Percentiles rank a stretch among this genome's conserved stretches.
Conservation (phyloP, 2,329 filamentous ascomycete species). For the Penicillium sp. region DNA sequence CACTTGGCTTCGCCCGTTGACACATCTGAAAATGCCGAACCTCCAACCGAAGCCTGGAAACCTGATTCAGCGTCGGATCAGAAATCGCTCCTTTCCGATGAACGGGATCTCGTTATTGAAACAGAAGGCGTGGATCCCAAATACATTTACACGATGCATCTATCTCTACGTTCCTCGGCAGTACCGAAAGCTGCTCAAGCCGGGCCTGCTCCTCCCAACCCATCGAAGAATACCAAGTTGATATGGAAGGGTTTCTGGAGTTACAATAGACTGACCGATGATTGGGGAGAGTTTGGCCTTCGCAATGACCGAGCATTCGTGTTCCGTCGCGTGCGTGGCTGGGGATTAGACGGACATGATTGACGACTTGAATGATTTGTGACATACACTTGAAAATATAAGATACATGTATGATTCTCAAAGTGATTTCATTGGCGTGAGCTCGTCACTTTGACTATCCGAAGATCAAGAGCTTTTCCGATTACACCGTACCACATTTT, state of each 20-base stretch:
- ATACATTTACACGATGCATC: conserved; percentile 81
- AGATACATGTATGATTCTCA: not conserved
- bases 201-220: conserved; percentile 30
- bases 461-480: too few relatives aligned
- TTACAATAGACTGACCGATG: conserved; percentile 84
- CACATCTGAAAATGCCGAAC: conserved; percentile 23
- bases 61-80: conserved; percentile 38
- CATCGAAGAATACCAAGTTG: conserved; percentile 78
- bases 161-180: conserved; percentile 62
- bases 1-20: conserved; percentile 55
- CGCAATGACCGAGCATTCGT: conserved; percentile 62
- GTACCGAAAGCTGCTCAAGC: conserved; percentile 53
- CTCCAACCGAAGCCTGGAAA: conserved; percentile 14
- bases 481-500: too few relatives aligned
- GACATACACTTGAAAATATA: conserved; percentile 1
- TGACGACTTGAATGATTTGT: conserved; percentile 10
- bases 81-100: conserved; percentile 29
- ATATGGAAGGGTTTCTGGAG: conserved; percentile 88
- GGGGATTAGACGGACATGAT: conserved; percentile 44
- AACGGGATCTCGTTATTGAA: conserved; percentile 72
- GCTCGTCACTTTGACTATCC: too few relatives aligned
- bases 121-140: conserved; percentile 76
- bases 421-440: too few relatives aligned
- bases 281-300: conserved; percentile 78
- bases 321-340: conserved; percentile 62